A percentile compares a stretch with the other conserved stretches of the same genome.
phyloP scores from a whole-genome alignment of 2,329 filamentous ascomycete genomes.

The Plectosphaerella sp. region DNA sequence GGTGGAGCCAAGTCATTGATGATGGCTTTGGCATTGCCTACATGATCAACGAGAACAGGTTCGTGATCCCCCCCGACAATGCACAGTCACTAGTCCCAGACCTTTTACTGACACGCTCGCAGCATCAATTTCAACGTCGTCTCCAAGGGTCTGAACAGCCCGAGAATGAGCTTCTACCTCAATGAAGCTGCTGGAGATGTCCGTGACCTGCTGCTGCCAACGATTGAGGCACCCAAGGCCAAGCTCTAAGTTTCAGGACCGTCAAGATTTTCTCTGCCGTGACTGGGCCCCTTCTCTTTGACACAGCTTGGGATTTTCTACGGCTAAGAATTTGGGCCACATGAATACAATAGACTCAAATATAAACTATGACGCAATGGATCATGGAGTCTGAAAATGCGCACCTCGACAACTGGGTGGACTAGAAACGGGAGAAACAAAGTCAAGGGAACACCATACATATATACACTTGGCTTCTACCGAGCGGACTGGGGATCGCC shows the following conservation, averaged over 20 bases:
- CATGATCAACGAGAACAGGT: slow-evolving; percentile 99
- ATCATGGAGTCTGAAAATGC: too few species aligned
- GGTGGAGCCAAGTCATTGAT: slow-evolving; percentile 97
- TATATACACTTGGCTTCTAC: too few species aligned
- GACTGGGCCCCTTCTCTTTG: too few species aligned
- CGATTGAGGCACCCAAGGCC: slow-evolving; percentile 74
- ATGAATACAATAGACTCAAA: too few species aligned
- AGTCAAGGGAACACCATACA: too few species aligned
- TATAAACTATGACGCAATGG: too few species aligned
- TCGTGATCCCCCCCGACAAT: slow-evolving; percentile 18
- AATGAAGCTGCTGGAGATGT: slow-evolving; percentile 91
- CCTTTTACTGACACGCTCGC: slow-evolving; percentile 8
- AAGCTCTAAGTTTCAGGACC: slow-evolving; percentile 61
- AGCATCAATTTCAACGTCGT: slow-evolving; percentile 98
- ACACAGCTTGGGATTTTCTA: too few species aligned
- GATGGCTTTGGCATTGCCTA: slow-evolving; percentile 96
- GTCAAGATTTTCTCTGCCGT: too few species aligned
- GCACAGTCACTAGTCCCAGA: neutral
- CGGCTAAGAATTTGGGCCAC: too few species aligned
- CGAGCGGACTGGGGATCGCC: too few species aligned
- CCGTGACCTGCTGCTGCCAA: slow-evolving; percentile 78
- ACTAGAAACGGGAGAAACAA: too few species aligned
- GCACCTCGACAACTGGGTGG: too few species aligned
- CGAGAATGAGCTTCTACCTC: slow-evolving; percentile 93
- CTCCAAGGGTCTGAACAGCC: slow-evolving; percentile 84